phyloP scores from a whole-genome alignment of 495 filamentous ascomycete genomes.

The Jackrogersella minutella region DNA sequence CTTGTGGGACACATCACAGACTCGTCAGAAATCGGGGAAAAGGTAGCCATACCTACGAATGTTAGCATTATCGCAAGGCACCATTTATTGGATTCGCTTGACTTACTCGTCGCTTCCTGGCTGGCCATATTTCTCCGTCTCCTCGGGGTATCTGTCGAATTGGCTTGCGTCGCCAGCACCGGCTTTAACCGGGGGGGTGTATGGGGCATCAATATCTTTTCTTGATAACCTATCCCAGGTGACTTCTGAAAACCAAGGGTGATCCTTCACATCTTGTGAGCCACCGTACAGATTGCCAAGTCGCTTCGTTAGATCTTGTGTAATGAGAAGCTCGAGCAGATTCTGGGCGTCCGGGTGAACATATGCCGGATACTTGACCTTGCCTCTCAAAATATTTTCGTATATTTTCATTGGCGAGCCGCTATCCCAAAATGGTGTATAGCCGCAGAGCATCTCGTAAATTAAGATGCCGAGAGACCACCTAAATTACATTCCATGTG shows the following conservation, averaged over 20 bases:
- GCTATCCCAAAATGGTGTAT: constrained; percentile 98
- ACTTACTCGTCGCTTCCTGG: constrained; percentile 84
- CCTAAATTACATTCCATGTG: constrained; percentile 59
- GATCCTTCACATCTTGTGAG: constrained; percentile 92
- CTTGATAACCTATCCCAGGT: constrained; percentile 93
- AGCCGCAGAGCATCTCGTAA: constrained; percentile 99
- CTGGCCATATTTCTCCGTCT: constrained; percentile 87
- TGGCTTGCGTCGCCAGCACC: constrained; percentile 95
- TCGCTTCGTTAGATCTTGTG: constrained; percentile 91
- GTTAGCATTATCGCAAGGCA: constrained; percentile 22
- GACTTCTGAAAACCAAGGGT: constrained; percentile 96
- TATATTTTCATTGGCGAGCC: constrained; percentile 99
- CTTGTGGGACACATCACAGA: constrained; percentile 1
- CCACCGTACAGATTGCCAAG: constrained; percentile 93
- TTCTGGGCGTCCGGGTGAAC: constrained; percentile 94
- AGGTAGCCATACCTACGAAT: constrained; percentile 68
- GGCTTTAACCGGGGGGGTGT: constrained; percentile 93
- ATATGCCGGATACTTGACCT: constrained; percentile 94
- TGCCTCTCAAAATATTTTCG: constrained; percentile 94
- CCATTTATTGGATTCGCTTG: constrained; percentile 22
- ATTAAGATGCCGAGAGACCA: constrained; percentile 98
- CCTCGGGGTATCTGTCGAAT: constrained; percentile 97
- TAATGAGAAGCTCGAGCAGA: constrained; percentile 90
- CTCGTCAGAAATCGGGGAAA: constrained; percentile 73
- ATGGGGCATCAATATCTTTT: constrained; percentile 98